Evolutionary conservation across 371 early-diverging fungal species (phyloP).

Genomic region (Nosema muscidifuracis): DNA sequence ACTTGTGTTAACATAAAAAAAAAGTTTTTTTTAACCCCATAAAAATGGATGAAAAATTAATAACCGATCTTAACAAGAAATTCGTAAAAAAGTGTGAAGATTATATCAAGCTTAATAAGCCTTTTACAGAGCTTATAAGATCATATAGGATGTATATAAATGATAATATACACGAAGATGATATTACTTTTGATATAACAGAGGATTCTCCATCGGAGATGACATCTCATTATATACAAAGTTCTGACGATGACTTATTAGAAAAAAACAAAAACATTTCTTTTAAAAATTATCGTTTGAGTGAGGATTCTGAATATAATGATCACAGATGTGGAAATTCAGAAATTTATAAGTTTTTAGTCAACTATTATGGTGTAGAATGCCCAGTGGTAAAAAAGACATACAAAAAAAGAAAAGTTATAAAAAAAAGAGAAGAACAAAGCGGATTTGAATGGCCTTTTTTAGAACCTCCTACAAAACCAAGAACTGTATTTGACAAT

Average conservation of each 20-base stretch:
- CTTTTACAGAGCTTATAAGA: not conserved
- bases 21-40: not conserved
- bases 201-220: not conserved
- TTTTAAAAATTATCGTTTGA: constrained; percentile 1
- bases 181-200: not conserved
- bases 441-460: constrained; percentile 8
- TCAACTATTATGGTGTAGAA: not conserved
- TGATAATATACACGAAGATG: not conserved
- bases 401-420: not conserved
- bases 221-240: not conserved
- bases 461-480: constrained; percentile 10
- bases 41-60: not conserved
- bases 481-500: constrained; percentile 16
- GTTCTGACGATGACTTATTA: not conserved
- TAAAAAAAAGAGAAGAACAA: not conserved
- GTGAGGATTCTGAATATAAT: not conserved
- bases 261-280: not conserved
- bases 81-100: not conserved
- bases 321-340: not conserved
- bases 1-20: no score
- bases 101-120: not conserved
- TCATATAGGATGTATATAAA: not conserved
- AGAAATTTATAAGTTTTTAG: constrained; percentile 18
- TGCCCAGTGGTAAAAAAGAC: not conserved
- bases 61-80: not conserved